These are phyloP conservation scores for Blastocladiella britannica DNA, from an alignment of 192 early-diverging fungal genomes.

Conservation along the genomic window DNA sequence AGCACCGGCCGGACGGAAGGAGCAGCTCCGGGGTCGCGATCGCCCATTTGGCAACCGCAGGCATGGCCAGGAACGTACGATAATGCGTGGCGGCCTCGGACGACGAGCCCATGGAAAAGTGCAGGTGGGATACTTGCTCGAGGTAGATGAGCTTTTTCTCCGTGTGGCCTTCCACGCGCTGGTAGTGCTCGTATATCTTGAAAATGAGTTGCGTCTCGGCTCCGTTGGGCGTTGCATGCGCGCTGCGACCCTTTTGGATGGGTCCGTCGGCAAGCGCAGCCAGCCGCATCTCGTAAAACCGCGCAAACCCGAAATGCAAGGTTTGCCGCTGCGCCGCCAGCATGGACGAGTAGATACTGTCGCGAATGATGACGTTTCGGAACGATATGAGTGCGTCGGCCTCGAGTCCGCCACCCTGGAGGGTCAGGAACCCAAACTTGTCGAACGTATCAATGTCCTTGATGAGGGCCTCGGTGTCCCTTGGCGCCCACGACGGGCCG, in stretches of 20 bases:
- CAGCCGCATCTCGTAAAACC: conserved; percentile 18
- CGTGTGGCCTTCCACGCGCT: conserved; percentile 1
- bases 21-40: conserved; percentile 1
- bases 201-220: conserved; percentile 11
- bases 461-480: conserved; percentile 6
- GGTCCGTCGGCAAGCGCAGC: neutral
- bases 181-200: conserved; percentile 24
- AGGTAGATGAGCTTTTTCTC: conserved; percentile 24
- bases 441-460: conserved; percentile 12
- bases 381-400: conserved; percentile 6
- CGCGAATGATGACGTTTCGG: conserved; percentile 27
- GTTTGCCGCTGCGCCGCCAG: conserved; percentile 21
- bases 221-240: too few relatives aligned
- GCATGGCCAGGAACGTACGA: conserved; percentile 11
- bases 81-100: conserved; percentile 24
- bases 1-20: conserved; percentile 1
- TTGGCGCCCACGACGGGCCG: too few relatives aligned
- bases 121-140: conserved; percentile 15
- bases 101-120: conserved; percentile 17
- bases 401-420: neutral
- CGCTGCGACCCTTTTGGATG: too few relatives aligned
- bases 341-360: conserved; percentile 30
- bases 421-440: conserved; percentile 23
- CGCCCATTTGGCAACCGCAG: neutral
- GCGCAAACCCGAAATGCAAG: conserved; percentile 18